Evolutionary conservation across 2,329 filamentous ascomycete species (phyloP).

Genomic region (Ceratocystis alfenasii): DNA sequence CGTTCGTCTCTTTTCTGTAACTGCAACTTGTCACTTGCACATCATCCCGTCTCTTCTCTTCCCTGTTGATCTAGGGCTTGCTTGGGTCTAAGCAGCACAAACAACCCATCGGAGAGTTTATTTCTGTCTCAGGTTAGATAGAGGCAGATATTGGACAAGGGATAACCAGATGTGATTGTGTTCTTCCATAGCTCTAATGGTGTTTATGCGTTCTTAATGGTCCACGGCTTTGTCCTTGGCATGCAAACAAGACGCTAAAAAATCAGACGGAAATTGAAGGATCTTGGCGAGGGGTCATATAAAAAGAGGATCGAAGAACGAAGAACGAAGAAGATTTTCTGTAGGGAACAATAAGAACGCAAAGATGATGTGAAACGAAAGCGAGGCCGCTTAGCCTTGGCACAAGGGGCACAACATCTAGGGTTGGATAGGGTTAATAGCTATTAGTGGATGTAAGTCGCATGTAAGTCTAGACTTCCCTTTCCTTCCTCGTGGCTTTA

Average conservation of each 20-base stretch:
- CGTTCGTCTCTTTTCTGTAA: too few species aligned
- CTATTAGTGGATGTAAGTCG: not conserved
- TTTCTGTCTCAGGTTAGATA: conserved; percentile 2
- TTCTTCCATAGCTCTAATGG: not conserved
- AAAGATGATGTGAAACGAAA: not conserved
- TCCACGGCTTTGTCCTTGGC: not conserved
- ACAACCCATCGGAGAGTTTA: not conserved
- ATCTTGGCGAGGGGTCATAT: not conserved
- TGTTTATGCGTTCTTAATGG: not conserved
- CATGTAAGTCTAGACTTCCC: not conserved
- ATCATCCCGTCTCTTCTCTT: not conserved
- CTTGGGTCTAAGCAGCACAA: not conserved
- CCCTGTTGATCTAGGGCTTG: too few species aligned
- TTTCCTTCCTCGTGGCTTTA: too few species aligned
- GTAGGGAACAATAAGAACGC: not conserved
- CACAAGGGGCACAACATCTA: not conserved
- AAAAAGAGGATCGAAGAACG: not conserved
- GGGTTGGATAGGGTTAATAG: not conserved
- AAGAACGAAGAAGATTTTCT: not conserved
- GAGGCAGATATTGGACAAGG: too few species aligned
- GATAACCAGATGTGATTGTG: too few species aligned
- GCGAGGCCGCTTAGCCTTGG: not conserved
- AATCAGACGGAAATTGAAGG: conserved; percentile 9
- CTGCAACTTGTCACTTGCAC: not conserved
- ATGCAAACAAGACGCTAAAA: not conserved